phyloP scores from a whole-genome alignment of 345 rosid genomes.

The Syzygium oleosum region DNA sequence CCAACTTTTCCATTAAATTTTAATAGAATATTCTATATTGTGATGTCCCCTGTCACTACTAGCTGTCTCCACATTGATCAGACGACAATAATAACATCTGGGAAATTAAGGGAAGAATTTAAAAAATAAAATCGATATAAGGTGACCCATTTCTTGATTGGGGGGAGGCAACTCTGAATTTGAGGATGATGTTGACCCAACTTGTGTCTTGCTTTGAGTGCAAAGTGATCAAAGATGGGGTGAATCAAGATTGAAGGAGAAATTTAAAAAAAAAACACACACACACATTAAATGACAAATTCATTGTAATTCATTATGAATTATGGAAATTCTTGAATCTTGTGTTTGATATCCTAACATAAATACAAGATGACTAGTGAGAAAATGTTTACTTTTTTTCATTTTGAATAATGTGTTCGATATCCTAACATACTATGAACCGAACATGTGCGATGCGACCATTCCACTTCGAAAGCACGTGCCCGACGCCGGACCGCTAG shows the following conservation, averaged over 20 bases:
- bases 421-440: not conserved
- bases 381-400: not conserved
- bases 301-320: not conserved
- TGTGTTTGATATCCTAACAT: not conserved
- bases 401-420: not conserved
- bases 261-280: not conserved
- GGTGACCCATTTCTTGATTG: not conserved
- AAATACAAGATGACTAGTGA: not conserved
- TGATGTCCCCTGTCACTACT: not conserved
- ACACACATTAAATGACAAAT: not conserved
- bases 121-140: not conserved
- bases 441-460: not conserved
- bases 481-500: too few species aligned
- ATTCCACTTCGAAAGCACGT: not conserved
- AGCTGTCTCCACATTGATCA: not conserved
- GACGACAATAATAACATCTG: not conserved
- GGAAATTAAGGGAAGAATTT: not conserved
- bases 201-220: not conserved
- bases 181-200: not conserved
- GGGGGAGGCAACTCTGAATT: not conserved
- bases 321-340: not conserved
- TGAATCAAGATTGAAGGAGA: not conserved
- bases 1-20: not conserved
- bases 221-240: not conserved
- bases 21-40: not conserved